phyloP scores from a whole-genome alignment of 2,329 filamentous ascomycete species.

The Fusarium fujikuroi region DNA sequence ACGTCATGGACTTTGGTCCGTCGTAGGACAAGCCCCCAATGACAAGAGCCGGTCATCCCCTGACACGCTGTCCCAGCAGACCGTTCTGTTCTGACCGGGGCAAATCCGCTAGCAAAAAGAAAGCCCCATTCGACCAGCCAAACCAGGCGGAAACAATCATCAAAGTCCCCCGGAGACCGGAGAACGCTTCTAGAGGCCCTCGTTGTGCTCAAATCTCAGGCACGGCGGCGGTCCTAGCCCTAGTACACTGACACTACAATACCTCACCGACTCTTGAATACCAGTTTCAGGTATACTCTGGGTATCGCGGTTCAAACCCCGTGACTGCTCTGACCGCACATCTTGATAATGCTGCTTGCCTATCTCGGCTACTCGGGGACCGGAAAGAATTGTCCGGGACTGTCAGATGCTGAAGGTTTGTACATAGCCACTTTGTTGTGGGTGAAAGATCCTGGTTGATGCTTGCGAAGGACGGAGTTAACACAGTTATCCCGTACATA shows the following conservation, averaged over 20 bases:
- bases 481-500: background rate
- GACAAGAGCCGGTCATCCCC: constrained; percentile 22
- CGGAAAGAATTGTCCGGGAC: constrained; percentile 29
- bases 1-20: constrained; percentile 26
- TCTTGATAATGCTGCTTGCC: constrained; percentile 18
- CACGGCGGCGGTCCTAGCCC: constrained; percentile 10
- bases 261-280: constrained; percentile 15
- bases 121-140: constrained; percentile 26
- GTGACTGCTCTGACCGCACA: constrained; percentile 41
- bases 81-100: constrained; percentile 17
- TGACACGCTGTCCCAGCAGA: constrained; percentile 22
- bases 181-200: constrained; percentile 30
- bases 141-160: constrained; percentile 35
- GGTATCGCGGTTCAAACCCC: constrained; percentile 30
- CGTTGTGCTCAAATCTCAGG: constrained; percentile 22
- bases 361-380: constrained; percentile 19
- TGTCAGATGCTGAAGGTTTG: constrained; percentile 16
- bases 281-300: constrained; percentile 20
- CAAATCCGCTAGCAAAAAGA: constrained; percentile 17
- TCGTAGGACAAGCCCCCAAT: constrained; percentile 21
- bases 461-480: constrained; percentile 17
- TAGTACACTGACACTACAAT: constrained; percentile 27
- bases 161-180: constrained; percentile 12
- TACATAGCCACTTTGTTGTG: background rate
- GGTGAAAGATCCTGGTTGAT: constrained; percentile 17